Base-by-base conservation (phyloP, 768 basidiomycete species). In the Lactarius hengduanensis region DNA sequence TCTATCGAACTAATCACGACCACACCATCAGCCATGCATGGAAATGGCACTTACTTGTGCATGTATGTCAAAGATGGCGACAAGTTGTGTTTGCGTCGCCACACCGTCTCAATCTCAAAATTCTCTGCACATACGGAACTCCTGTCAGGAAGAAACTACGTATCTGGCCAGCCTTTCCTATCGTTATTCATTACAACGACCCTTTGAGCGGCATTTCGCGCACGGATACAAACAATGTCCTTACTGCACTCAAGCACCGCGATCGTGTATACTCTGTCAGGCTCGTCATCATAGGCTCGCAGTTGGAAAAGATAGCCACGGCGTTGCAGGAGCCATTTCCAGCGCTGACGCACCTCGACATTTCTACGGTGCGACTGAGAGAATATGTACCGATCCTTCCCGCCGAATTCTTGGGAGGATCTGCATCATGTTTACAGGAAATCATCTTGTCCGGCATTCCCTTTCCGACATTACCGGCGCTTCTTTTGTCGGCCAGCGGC, bases 381-480 rank as follows among this genome's bases (percentile, higher is more conserved):
- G 9, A 10, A 10, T 11, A 11, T 47, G 4, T 10, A n/a, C n/a
- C 47, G 10, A n/a, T 11, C n/a, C n/a, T 47, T n/a, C n/a, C 47
- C 10, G n/a, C 20, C 20, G 10, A 26, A 28, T 30, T 40, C 34
- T 20, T 28, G 28, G 16, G 7, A 30, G 40, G 15, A 0, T 34
- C 20, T 94, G 94, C 94, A 95, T 92, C 90, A 89, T 92, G 89
- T 89, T 84, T 89, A 89, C 86, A 89, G 45, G 20, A 8, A 10
- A 9, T 45, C 45, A n/a, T 3, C 20, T n/a, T 45, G 90, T 89
- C 89, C n/a, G 88, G 89, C 89, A 89, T 75, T 75, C 71, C 76
- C 75, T 74, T 74, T 2, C 34, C 32, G 2, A 3, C 57, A 38
- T 13, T 57, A 7, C 18, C 16, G 20, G 18, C 15, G 13, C 30